These are phyloP conservation scores for Pyracantha coccinea DNA, from an alignment of 331 rosid genomes.

Conservation along the genomic window DNA sequence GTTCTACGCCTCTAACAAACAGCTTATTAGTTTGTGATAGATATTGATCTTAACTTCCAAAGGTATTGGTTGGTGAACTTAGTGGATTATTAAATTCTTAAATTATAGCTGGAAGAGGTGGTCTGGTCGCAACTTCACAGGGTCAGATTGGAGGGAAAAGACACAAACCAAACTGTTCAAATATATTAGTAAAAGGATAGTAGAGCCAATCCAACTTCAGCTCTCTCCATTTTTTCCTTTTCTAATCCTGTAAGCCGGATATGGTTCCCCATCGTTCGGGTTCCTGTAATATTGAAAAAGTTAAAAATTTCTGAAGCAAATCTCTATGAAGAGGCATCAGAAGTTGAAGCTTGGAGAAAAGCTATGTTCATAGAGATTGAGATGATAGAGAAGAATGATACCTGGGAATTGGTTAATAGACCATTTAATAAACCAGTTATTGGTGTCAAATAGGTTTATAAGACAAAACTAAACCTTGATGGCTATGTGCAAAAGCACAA, in stretches of 20 bases:
- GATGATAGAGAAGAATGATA: too few relatives aligned
- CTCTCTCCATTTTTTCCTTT: background rate
- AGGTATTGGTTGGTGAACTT: background rate
- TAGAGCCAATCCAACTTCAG: background rate
- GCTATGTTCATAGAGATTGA: too few relatives aligned
- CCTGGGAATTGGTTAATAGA: too few relatives aligned
- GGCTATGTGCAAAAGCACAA: too few relatives aligned
- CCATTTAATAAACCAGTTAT: too few relatives aligned
- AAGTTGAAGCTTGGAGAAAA: too few relatives aligned
- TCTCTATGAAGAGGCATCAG: too few relatives aligned
- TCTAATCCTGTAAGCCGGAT: background rate
- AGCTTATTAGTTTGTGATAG: background rate
- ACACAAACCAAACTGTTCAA: background rate
- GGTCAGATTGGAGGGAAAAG: background rate
- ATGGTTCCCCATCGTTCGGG: background rate
- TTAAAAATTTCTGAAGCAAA: background rate
- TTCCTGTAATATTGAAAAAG: background rate
- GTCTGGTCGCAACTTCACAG: slow-evolving; percentile 14
- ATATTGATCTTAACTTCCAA: background rate
- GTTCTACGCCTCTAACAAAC: background rate
- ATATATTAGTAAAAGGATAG: background rate
- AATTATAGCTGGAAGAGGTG: slow-evolving; percentile 6
- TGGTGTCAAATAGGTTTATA: too few relatives aligned
- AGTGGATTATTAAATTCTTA: background rate
- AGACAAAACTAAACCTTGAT: too few relatives aligned